Evolutionary conservation across 148 eudicot species (phyloP), one percentile per base, ranked within the genome.

Genomic region (Euryodendron excelsum): DNA sequence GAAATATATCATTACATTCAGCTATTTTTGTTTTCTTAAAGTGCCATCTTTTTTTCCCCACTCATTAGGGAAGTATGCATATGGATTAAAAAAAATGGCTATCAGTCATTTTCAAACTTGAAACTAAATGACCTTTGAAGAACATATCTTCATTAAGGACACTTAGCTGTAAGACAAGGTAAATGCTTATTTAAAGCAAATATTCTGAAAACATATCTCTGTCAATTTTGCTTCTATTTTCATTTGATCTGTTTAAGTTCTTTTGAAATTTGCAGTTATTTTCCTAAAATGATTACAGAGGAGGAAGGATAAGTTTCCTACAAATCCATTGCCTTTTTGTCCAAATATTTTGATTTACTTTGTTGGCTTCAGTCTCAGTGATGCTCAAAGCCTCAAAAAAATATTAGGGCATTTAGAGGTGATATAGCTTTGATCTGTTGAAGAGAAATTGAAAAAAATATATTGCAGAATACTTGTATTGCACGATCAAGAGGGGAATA

Each of bases 221-320:
- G 18, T 70, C 15, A 17, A 44, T 27, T 48, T 70, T 47, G 23
- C 47, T 70, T 48, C 37, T 28, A 17, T 47, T 14, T 4, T 48
- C 13, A 58, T 48, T 59, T 71, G 56, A 71, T 70, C 36, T 70
- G 58, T 71, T 2, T 30, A 44, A 48, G 23, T 48, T 71, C 58
- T 33, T 45, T 9, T 44, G 27, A 18, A 8, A 3, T 10, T n/a
- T 9, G 52, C 7, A 13, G 21, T 25, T n/a, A 15, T 41, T 69
- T 69, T 14, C 3, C 15, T n/a, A 18, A 23, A 25, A 69, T 44
- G 53, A 69, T 44, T 69, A 41, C 53, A 37, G 28, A 41, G 72
- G 18, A 25, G 30, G 33, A 69, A 21, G 45, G 53, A 23, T 25
- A 25, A 69, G 53, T 69, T 23, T 69, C 31, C 72, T 14, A 37